Percentiles rank a stretch among this genome's conserved stretches.
These are phyloP conservation scores for Hanseniaspora singularis DNA, from an alignment of 805 yeast species.

Conservation along the genomic window DNA sequence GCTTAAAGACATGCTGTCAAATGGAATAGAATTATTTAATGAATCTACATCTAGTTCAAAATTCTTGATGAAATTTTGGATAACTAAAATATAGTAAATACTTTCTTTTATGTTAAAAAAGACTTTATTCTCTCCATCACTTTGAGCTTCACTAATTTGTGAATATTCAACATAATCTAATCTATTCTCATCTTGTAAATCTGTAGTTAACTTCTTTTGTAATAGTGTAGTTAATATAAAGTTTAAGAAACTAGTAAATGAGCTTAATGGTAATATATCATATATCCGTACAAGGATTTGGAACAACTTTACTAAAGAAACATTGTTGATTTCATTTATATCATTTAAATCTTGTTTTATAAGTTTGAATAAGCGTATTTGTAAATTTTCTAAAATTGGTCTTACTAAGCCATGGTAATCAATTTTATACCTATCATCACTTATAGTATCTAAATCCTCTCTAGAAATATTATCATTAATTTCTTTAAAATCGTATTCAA, in stretches of 20 bases:
- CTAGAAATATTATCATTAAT: not conserved
- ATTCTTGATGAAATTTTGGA: not conserved
- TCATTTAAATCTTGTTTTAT: not conserved
- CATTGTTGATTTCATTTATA: not conserved
- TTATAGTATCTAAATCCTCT: not conserved
- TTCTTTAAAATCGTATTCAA: not conserved
- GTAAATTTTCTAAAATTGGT: slow-evolving; percentile 1
- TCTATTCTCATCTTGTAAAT: no score
- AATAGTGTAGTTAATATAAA: not conserved
- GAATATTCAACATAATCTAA: no score
- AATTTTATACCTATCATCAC: not conserved
- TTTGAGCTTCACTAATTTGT: no score
- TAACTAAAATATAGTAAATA: not conserved
- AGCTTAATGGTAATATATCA: not conserved
- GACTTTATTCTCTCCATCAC: no score
- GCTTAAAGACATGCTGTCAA: not conserved
- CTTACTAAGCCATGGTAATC: not conserved
- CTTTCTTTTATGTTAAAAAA: not conserved
- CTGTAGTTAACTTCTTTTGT: not conserved
- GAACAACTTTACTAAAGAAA: not conserved
- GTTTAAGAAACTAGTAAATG: not conserved
- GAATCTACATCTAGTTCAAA: slow-evolving; percentile 2
- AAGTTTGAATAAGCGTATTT: not conserved
- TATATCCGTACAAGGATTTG: not conserved
- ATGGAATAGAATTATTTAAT: not conserved